Percentiles rank a stretch among this genome's conserved stretches.
These are phyloP conservation scores for Leccinum aurantiacum DNA, from an alignment of 768 basidiomycete genomes.

Conservation along the genomic window DNA sequence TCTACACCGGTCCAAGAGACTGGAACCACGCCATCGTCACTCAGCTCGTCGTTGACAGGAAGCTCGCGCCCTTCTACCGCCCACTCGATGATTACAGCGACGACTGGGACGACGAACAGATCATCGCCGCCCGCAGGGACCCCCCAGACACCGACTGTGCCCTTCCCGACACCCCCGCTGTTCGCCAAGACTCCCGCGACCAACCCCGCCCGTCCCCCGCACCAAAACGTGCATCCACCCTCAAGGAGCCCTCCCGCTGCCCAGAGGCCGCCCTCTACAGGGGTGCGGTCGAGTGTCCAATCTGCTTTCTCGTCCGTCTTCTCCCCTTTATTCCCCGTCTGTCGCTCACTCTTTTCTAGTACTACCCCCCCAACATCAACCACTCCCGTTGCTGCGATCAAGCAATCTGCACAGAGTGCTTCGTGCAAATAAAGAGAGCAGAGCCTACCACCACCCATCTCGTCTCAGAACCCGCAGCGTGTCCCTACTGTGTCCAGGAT, in stretches of 20 bases:
- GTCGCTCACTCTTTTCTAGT: conserved; percentile 51
- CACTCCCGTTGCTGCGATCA: conserved; percentile 98
- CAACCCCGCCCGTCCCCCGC: conserved; percentile 24
- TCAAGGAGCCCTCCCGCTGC: conserved; percentile 63
- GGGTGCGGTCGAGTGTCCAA: conserved; percentile 91
- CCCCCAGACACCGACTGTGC: conserved; percentile 50
- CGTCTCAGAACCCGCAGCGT: conserved; percentile 94
- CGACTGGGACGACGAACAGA: conserved; percentile 85
- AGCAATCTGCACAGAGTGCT: conserved; percentile 98
- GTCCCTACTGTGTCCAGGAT: conserved; percentile 96
- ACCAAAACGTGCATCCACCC: conserved; percentile 53
- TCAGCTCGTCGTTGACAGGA: conserved; percentile 83
- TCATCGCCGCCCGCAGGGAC: conserved; percentile 78
- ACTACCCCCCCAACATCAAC: conserved; percentile 97
- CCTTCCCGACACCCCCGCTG: conserved; percentile 36
- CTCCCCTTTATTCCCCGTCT: conserved; percentile 14
- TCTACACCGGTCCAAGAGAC: conserved; percentile 82
- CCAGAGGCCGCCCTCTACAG: conserved; percentile 82
- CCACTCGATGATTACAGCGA: conserved; percentile 93
- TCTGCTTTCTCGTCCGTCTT: conserved; percentile 88
- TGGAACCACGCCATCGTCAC: conserved; percentile 89
- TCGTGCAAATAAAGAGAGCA: conserved; percentile 96
- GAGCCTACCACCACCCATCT: conserved; percentile 95
- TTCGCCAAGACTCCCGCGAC: conserved; percentile 35
- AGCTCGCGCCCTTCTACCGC: conserved; percentile 93